phyloP scores from a whole-genome alignment of 2,329 filamentous ascomycete genomes.

The Daldinia eschscholtzii region DNA sequence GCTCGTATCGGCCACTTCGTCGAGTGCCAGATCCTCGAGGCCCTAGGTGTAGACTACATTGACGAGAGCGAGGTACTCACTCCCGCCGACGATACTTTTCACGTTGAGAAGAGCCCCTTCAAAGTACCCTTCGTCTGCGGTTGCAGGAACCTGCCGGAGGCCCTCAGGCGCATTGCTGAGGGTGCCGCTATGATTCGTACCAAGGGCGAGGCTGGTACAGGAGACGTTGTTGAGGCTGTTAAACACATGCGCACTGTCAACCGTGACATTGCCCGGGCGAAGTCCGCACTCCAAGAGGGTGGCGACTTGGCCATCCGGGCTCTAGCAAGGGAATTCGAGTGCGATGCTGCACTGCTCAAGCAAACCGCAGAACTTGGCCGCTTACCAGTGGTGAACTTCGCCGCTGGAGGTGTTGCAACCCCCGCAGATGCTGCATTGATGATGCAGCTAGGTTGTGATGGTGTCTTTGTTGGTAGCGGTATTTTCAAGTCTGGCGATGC shows the following conservation, averaged over 20 bases:
- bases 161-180: conserved; percentile 88
- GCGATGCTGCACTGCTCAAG: conserved; percentile 81
- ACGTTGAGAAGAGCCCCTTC: conserved; percentile 90
- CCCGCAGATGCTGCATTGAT: conserved; percentile 94
- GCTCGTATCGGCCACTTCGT: conserved; percentile 97
- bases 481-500: conserved; percentile 98
- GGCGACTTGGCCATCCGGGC: conserved; percentile 70
- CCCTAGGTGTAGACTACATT: conserved; percentile 95
- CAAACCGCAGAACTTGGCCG: conserved; percentile 89
- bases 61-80: conserved; percentile 98
- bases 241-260: conserved; percentile 95
- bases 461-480: conserved; percentile 95
- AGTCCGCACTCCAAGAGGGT: conserved; percentile 74
- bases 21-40: conserved; percentile 97
- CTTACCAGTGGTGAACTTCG: conserved; percentile 96
- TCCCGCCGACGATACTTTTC: conserved; percentile 88
- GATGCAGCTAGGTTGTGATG: conserved; percentile 99
- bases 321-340: conserved; percentile 84
- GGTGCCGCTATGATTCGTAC: conserved; percentile 99
- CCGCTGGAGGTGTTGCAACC: conserved; percentile 98
- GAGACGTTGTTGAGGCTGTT: conserved; percentile 96
- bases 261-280: conserved; percentile 82
- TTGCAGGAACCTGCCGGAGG: conserved; percentile 93
- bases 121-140: conserved; percentile 94
- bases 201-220: conserved; percentile 97